A percentile compares a stretch with the other conserved stretches of the same genome.
These are phyloP conservation scores for Neonectria hederae DNA, from an alignment of 2,329 filamentous ascomycete species.

Conservation along the genomic window DNA sequence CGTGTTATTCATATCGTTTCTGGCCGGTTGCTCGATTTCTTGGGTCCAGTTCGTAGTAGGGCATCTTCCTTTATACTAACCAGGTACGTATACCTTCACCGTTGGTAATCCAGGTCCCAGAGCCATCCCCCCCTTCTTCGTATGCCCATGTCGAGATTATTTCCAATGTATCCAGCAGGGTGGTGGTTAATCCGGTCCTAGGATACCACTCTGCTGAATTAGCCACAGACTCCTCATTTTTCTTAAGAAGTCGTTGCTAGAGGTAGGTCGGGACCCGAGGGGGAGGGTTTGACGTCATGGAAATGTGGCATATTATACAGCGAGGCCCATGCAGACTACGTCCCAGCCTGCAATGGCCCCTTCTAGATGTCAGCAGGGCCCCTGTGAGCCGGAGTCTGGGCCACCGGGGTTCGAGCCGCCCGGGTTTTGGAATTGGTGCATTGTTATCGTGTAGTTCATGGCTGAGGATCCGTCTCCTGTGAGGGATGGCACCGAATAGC, in stretches of 20 bases:
- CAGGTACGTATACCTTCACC: not conserved
- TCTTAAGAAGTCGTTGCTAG: not conserved
- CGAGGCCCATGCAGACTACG: conserved; percentile 11
- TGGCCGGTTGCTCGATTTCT: not conserved
- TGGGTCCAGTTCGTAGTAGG: not conserved
- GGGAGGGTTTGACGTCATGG: not conserved
- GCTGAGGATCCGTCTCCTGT: conserved; percentile 33
- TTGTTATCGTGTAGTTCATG: conserved; percentile 39
- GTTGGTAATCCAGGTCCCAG: not conserved
- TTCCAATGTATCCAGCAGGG: not conserved
- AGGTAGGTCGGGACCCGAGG: not conserved
- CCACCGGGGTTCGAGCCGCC: conserved; percentile 26
- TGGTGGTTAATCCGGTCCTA: not conserved
- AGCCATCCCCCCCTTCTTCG: not conserved
- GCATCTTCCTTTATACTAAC: not conserved
- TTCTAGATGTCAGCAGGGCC: conserved; percentile 36
- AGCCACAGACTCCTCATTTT: not conserved
- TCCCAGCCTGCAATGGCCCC: conserved; percentile 19
- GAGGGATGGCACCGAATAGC: conserved; percentile 36
- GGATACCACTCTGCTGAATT: not conserved
- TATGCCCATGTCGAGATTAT: not conserved
- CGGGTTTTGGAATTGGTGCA: conserved; percentile 37
- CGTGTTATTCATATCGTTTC: not conserved
- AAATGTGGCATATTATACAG: not conserved
- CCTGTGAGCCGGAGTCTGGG: conserved; percentile 31